Evolutionary conservation across 2,329 filamentous ascomycete genomes (phyloP).

Genomic region (Torrubiella hemipterigena): DNA sequence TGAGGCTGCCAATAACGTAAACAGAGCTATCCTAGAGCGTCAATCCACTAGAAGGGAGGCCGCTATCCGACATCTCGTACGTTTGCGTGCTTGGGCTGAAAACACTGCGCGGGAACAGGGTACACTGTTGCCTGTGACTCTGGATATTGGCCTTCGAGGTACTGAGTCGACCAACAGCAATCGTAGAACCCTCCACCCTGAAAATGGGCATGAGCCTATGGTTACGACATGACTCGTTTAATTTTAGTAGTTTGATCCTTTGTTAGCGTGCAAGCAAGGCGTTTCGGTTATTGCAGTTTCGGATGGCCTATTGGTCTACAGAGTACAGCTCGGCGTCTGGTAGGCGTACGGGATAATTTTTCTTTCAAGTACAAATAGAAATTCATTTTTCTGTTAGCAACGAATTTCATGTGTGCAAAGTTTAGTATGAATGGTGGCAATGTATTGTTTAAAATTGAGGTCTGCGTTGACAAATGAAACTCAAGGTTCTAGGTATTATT

Average conservation of each 20-base stretch:
- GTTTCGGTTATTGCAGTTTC: background rate
- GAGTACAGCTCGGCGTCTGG: too few species aligned
- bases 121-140: constrained; percentile 17
- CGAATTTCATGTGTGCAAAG: too few species aligned
- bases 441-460: too few species aligned
- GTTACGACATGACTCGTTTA: constrained; percentile 30
- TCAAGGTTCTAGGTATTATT: too few species aligned
- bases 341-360: too few species aligned
- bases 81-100: constrained; percentile 79
- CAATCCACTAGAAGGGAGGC: constrained; percentile 67
- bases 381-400: too few species aligned
- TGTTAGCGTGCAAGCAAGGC: background rate
- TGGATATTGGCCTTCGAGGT: constrained; percentile 24
- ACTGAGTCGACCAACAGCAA: constrained; percentile 12
- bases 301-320: too few species aligned
- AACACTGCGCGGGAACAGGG: constrained; percentile 33
- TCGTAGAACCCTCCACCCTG: constrained; percentile 10
- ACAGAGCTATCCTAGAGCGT: constrained; percentile 70
- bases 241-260: constrained; percentile 9
- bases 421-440: too few species aligned
- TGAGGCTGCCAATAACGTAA: constrained; percentile 78
- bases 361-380: too few species aligned
- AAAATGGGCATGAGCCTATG: constrained; percentile 39
- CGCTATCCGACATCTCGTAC: constrained; percentile 69
- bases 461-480: too few species aligned